These are phyloP conservation scores for Didymella exigua DNA, from an alignment of 2,329 filamentous ascomycete species.

Conservation along the genomic window DNA sequence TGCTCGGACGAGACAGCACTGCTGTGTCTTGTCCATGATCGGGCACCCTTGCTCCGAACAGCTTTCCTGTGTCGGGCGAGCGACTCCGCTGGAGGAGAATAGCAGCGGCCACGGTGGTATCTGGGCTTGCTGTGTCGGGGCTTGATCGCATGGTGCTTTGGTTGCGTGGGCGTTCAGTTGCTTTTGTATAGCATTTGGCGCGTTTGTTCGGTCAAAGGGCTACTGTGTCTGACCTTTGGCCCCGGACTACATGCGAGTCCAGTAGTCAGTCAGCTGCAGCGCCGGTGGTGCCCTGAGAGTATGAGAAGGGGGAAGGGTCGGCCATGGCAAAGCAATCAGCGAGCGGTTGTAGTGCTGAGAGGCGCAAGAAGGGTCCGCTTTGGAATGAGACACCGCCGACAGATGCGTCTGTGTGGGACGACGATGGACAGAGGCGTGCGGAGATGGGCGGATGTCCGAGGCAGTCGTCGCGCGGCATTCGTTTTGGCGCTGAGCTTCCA, in stretches of 20 bases:
- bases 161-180: too few species aligned
- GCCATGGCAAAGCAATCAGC: background rate
- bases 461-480: background rate
- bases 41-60: too few species aligned
- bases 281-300: background rate
- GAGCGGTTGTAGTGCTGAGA: background rate
- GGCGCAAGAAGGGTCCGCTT: background rate
- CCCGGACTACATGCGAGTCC: background rate
- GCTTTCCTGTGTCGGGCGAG: too few species aligned
- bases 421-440: background rate
- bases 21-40: too few species aligned
- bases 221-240: background rate
- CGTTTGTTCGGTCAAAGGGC: too few species aligned
- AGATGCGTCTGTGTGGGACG: background rate
- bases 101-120: too few species aligned
- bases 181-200: too few species aligned
- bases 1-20: too few species aligned
- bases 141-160: too few species aligned
- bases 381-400: constrained; percentile 11
- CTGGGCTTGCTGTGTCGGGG: too few species aligned
- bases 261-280: background rate
- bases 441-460: background rate
- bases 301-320: background rate
- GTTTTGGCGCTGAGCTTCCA: background rate
- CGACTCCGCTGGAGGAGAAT: too few species aligned